Percentiles rank a stretch among this genome's conserved stretches.
These are phyloP conservation scores for Colletotrichum siamense DNA, from an alignment of 2,329 filamentous ascomycete species.

Conservation along the genomic window DNA sequence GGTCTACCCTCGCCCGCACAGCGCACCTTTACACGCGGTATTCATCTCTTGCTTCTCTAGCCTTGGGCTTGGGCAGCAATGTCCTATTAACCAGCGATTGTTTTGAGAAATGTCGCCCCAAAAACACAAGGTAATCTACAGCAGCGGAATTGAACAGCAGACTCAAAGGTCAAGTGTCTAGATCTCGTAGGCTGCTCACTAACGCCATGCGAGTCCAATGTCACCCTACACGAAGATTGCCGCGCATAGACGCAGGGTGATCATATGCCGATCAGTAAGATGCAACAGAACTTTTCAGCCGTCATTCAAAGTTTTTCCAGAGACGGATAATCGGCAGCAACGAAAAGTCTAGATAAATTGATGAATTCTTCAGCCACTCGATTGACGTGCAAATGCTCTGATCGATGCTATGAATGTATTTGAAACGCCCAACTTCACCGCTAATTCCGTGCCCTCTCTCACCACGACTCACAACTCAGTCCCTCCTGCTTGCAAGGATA, in stretches of 20 bases:
- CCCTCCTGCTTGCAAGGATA: slow-evolving; percentile 14
- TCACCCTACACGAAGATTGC: not conserved
- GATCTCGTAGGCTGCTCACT: not conserved
- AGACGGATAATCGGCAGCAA: not conserved
- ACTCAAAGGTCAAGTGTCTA: not conserved
- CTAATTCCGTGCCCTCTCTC: not conserved
- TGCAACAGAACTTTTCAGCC: not conserved
- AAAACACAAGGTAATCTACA: no score
- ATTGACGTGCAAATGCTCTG: not conserved
- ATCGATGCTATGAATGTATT: not conserved
- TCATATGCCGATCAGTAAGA: not conserved
- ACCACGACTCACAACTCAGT: slow-evolving; percentile 12
- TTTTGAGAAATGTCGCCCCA: no score
- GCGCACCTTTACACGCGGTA: no score
- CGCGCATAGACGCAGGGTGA: not conserved
- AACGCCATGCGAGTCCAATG: not conserved
- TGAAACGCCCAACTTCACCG: not conserved
- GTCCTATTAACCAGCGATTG: no score
- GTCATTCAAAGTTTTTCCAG: not conserved
- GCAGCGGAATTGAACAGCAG: no score
- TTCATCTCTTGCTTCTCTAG: no score
- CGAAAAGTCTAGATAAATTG: not conserved
- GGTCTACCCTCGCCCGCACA: no score
- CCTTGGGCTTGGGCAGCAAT: no score
- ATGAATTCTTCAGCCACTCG: not conserved